phyloP scores from a whole-genome alignment of 1,139 yeast genomes.

The Keqinozyma sinolaborantium region DNA sequence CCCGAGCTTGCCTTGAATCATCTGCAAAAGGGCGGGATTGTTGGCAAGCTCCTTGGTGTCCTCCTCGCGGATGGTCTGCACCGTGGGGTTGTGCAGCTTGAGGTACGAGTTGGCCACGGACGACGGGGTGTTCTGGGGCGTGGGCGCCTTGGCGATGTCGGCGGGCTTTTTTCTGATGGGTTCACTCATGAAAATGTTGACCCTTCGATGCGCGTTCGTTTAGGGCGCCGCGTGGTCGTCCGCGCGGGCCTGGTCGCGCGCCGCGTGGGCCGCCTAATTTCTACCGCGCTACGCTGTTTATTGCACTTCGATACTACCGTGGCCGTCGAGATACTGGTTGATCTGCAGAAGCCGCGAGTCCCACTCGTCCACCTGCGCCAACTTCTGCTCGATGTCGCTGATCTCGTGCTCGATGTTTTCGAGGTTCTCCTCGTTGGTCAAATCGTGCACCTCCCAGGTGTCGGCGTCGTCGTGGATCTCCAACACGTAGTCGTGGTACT shows the following conservation, averaged over 20 bases:
- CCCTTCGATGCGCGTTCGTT: too few relatives aligned
- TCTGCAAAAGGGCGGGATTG: constrained; percentile 74
- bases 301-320: constrained; percentile 8
- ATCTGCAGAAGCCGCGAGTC: constrained; percentile 45
- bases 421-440: constrained; percentile 59
- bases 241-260: too few relatives aligned
- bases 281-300: constrained; percentile 1
- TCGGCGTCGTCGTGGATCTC: constrained; percentile 50
- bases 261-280: too few relatives aligned
- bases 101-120: constrained; percentile 77
- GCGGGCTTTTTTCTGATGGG: constrained; percentile 67
- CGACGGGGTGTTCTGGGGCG: constrained; percentile 98
- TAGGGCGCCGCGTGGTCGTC: too few relatives aligned
- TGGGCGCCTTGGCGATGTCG: constrained; percentile 90
- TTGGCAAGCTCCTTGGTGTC: constrained; percentile 52
- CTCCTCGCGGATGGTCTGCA: constrained; percentile 72
- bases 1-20: constrained; percentile 91
- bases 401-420: constrained; percentile 65
- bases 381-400: constrained; percentile 51
- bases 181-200: constrained; percentile 47
- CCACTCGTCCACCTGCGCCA: constrained; percentile 51
- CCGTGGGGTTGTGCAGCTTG: constrained; percentile 66
- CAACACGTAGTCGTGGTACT: constrained; percentile 75
- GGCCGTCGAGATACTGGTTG: constrained; percentile 41
- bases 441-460: constrained; percentile 43